phyloP scores from a whole-genome alignment of 495 filamentous ascomycete genomes.

The Hyaloscypha variabilis region DNA sequence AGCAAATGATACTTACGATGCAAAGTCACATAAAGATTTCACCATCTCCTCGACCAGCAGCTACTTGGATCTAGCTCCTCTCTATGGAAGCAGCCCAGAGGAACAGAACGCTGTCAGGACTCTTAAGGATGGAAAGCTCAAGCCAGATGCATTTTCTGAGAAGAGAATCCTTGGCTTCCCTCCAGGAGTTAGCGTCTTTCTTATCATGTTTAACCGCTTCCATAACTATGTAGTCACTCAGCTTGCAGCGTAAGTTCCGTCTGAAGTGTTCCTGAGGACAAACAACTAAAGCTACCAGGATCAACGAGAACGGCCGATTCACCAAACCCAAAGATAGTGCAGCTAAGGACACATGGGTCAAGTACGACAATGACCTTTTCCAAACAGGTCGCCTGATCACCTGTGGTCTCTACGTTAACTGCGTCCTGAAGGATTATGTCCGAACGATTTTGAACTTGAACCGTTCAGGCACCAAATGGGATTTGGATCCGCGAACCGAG shows the following conservation, averaged over 20 bases:
- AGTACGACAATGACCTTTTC: slow-evolving; percentile 84
- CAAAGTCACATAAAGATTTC: slow-evolving; percentile 44
- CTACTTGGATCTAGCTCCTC: slow-evolving; percentile 81
- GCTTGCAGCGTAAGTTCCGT: slow-evolving; percentile 39
- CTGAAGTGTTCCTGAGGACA: slow-evolving; percentile 19
- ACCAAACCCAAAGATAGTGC: slow-evolving; percentile 55
- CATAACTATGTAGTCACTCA: slow-evolving; percentile 80
- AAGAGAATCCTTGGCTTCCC: slow-evolving; percentile 80
- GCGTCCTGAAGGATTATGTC: slow-evolving; percentile 80
- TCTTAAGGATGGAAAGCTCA: slow-evolving; percentile 80
- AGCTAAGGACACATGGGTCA: slow-evolving; percentile 60
- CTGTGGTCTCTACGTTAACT: slow-evolving; percentile 84
- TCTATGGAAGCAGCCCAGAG: slow-evolving; percentile 80
- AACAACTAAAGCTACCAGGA: slow-evolving; percentile 49
- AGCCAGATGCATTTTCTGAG: slow-evolving; percentile 80
- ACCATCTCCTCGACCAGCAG: slow-evolving; percentile 75
- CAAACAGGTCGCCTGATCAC: slow-evolving; percentile 79
- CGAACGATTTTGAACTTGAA: slow-evolving; percentile 85
- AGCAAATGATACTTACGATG: slow-evolving; percentile 5
- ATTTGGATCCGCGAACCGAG: slow-evolving; percentile 67
- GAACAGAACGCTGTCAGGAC: slow-evolving; percentile 79
- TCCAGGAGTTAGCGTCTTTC: slow-evolving; percentile 74
- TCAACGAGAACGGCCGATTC: slow-evolving; percentile 76
- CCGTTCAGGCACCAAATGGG: slow-evolving; percentile 76
- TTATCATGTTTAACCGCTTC: slow-evolving; percentile 79